These are phyloP conservation scores for Excoecaria cochinchinensis DNA, from an alignment of 345 rosid genomes.

Conservation along the genomic window DNA sequence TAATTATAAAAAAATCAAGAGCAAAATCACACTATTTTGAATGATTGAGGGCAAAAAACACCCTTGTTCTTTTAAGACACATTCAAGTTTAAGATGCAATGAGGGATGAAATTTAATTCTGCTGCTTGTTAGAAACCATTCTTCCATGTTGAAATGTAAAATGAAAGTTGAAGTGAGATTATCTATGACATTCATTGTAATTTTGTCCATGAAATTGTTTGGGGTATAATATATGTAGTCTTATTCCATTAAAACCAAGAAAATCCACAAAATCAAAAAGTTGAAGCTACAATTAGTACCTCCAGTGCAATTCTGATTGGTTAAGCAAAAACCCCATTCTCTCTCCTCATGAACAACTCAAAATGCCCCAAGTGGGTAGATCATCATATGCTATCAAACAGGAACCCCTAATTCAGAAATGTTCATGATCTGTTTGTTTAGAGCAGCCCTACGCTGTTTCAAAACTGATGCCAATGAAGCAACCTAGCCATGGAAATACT, in stretches of 20 bases:
- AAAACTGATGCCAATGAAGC: constrained; percentile 73
- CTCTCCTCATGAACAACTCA: not conserved
- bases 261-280: not conserved
- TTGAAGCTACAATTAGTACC: not conserved
- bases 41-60: too few relatives aligned
- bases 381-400: constrained; percentile 28
- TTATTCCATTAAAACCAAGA: not conserved
- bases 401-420: constrained; percentile 82
- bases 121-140: too few relatives aligned
- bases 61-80: too few relatives aligned
- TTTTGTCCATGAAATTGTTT: not conserved
- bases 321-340: not conserved
- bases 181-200: not conserved
- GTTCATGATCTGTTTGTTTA: constrained; percentile 69
- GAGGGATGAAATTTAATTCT: too few relatives aligned
- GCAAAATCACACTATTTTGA: too few relatives aligned
- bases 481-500: constrained; percentile 44
- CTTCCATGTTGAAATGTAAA: too few relatives aligned
- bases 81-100: too few relatives aligned
- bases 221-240: not conserved
- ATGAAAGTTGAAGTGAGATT: too few relatives aligned
- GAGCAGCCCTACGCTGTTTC: constrained; percentile 52
- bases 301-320: not conserved
- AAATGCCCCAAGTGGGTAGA: not conserved
- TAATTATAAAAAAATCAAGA: too few relatives aligned